Evolutionary conservation across 1,284 basidiomycete species (phyloP), one percentile per base, ranked within the genome.

Genomic region (Vanrija humicola): DNA sequence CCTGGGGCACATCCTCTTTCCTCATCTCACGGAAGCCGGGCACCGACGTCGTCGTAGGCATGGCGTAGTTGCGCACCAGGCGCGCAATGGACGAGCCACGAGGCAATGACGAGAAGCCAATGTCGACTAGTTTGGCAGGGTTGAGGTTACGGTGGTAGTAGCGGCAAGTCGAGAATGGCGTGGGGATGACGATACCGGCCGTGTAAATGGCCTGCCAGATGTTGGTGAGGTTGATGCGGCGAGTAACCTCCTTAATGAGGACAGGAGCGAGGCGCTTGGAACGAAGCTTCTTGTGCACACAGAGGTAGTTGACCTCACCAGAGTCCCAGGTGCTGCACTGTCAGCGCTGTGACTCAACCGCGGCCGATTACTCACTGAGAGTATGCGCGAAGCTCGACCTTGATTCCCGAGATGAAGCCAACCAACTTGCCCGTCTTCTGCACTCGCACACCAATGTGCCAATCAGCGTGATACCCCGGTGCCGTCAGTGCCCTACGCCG

Each of bases 171-270:
- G 89, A 84, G 23, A 96, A 83, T 0, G 94, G 94, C 0, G 93
- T 96, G 8, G 93, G 93, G 23, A 98, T 79, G 38, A 94, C 84
- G 16, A 91, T 84, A 7, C 94, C 92, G 26, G 84, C 94, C 0
- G 96, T 99, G 75, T 98, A 98, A 54, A 98, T 90, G 5, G 96
- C 96, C 77, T 99, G 96, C 80, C 97, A 98, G 49, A 96, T 82
- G 47, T 92, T 89, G 59, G 85, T 83, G 18, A 98, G 80, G 74
- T 98, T 86, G 61, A 90, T 90, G 68, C 90, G 89, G 16, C 96
- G 84, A 0, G 96, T 99, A 26, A 98, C 89, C 75, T 99, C 96
- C 76, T 98, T 97, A 79, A 99, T 99, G 49, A 99, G 82, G 25
- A 98, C 90, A 0, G 96, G 96, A 0, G 96, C 88, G 18, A 99